phyloP scores from a whole-genome alignment of 331 rosid genomes.

The Telfairia occidentalis region DNA sequence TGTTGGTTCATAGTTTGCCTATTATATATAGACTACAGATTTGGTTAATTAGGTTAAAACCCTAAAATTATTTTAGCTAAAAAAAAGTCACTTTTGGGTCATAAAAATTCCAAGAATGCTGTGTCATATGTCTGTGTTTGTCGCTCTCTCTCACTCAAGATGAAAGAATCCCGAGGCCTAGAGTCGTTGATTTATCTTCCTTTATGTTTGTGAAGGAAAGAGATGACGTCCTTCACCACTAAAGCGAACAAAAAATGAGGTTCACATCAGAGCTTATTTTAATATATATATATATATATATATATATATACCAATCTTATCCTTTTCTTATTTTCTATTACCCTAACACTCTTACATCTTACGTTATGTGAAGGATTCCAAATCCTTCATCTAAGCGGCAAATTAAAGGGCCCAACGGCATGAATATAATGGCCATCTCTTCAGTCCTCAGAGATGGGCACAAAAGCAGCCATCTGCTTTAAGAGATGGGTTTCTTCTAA shows the following conservation, averaged over 20 bases:
- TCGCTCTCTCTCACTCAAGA: background rate
- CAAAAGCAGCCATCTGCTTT: background rate
- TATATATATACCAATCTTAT: background rate
- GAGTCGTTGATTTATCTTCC: background rate
- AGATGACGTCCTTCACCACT: background rate
- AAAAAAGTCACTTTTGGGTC: background rate
- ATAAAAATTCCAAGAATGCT: background rate
- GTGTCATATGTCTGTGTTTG: background rate
- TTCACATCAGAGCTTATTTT: background rate
- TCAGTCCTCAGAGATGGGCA: background rate
- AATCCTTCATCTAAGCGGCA: slow-evolving; percentile 4
- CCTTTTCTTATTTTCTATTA: background rate
- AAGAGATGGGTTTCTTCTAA: background rate
- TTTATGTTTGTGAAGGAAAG: background rate
- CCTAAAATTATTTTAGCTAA: background rate
- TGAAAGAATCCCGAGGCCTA: background rate
- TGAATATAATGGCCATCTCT: slow-evolving; percentile 2
- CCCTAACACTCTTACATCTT: background rate
- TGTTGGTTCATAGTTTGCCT: background rate
- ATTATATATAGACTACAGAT: background rate
- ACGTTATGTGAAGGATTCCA: slow-evolving; percentile 7
- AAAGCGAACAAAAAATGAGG: background rate
- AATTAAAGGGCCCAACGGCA: slow-evolving; percentile 7
- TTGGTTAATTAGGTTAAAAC: background rate
- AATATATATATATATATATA: background rate